Conservation (phyloP, 1,284 basidiomycete species). For the Sanguinoderma infundibulare region DNA sequence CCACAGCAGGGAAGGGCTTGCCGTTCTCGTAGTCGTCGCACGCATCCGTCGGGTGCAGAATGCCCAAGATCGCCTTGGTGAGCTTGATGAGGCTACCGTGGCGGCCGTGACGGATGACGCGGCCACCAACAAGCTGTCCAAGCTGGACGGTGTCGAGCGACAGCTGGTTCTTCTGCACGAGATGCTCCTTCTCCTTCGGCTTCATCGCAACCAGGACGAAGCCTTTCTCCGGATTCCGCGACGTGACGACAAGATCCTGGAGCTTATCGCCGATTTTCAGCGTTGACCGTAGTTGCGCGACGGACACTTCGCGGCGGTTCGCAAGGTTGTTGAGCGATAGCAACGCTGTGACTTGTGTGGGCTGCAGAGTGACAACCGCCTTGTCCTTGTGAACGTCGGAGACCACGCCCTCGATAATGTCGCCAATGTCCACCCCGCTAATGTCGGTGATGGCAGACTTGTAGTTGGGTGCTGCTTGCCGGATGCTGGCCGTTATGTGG, state of each 20-base stretch:
- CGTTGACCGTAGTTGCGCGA: conserved; percentile 70
- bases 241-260: conserved; percentile 83
- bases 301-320: conserved; percentile 71
- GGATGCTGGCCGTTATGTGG: conserved; percentile 86
- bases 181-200: conserved; percentile 55
- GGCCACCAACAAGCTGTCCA: conserved; percentile 79
- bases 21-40: conserved; percentile 78
- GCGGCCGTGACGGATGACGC: conserved; percentile 72
- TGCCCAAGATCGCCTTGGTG: conserved; percentile 69
- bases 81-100: conserved; percentile 81
- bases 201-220: conserved; percentile 87
- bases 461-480: conserved; percentile 72
- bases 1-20: conserved; percentile 63
- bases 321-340: conserved; percentile 89
- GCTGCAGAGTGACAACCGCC: conserved; percentile 72
- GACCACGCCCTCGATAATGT: conserved; percentile 73
- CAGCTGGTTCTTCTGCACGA: conserved; percentile 55
- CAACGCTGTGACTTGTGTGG: conserved; percentile 78
- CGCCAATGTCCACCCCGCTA: conserved; percentile 76
- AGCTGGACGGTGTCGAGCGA: conserved; percentile 68
- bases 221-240: conserved; percentile 88
- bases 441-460: conserved; percentile 61
- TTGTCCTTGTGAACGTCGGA: conserved; percentile 87
- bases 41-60: conserved; percentile 81
- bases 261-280: conserved; percentile 79